Evolutionary conservation across 2,329 filamentous ascomycete genomes (phyloP), one percentile per base, ranked within the genome.

Genomic region (Diaporthe sp.): DNA sequence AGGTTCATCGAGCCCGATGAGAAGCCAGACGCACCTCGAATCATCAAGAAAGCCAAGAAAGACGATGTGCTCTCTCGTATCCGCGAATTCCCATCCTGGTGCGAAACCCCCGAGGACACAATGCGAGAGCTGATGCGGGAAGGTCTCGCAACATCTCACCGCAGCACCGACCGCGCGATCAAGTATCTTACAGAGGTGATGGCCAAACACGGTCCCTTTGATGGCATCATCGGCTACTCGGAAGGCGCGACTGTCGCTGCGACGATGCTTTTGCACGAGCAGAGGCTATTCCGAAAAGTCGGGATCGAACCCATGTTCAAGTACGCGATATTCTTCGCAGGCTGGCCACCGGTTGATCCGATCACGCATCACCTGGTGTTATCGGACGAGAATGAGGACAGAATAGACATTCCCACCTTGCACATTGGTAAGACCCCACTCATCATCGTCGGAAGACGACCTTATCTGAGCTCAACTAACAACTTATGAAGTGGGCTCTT

Each of bases 61-160:
- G 87, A 87, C 63, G 85, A 88, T 76, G 84, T 90, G 2, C 79
- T 90, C 61, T 83, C 86, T 44, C 87, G 87, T 67, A 88, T 92
- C 77, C 86, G 89, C 37, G 87, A 90, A 70, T 90, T 91, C 58
- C 88, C 89, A 0, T 84, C 88, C 65, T 68, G 74, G 76, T 60
- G 17, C 49, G 39, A 76, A 76, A 88, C 86, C 0, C 84, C 89
- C 0, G 90, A 92, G 77, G 89, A 91, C 73, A 89, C 89, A 0
- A 89, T 91, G 84, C 85, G 89, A 13, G 84, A 87, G 79, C 82
- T 91, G 47, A 84, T 86, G 77, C 55, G 75, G 4, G 83, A 70
- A 25, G 65, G 65, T 8, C 31, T 70, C 1, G 65, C 65, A 22
- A 70, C 65, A 42, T 70, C 65, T 12, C 49, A 70, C 49, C 37